Percentiles rank a stretch among this genome's conserved stretches.
Conservation (phyloP, 345 rosid species). For the Luvunga scandens region DNA sequence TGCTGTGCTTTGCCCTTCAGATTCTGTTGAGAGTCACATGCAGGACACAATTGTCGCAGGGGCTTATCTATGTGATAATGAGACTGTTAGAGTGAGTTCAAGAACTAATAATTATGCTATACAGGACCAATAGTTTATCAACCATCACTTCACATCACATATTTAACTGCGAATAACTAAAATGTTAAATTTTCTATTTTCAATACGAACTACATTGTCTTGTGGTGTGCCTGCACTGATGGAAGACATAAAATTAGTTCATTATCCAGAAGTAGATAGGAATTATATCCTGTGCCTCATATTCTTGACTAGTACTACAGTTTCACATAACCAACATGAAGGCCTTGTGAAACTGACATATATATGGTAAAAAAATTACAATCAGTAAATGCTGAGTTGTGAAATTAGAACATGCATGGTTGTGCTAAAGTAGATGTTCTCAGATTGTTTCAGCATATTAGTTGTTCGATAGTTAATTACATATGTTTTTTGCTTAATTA, state of each 20-base stretch:
- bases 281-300: neutral
- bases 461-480: neutral
- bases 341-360: neutral
- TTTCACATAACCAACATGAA: neutral
- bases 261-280: neutral
- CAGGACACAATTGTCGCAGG: conserved; percentile 95
- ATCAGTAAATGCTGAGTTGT: neutral
- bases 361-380: neutral
- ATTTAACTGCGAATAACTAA: neutral
- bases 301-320: neutral
- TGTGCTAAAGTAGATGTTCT: neutral
- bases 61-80: conserved; percentile 92
- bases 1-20: conserved; percentile 87
- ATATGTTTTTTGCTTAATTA: neutral
- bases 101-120: conserved; percentile 2
- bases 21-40: conserved; percentile 98
- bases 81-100: conserved; percentile 82
- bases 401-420: neutral
- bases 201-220: neutral
- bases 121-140: neutral
- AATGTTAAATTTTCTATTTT: neutral
- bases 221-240: neutral
- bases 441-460: neutral
- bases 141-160: neutral
- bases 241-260: neutral